A percentile compares a stretch with the other conserved stretches of the same genome.
phyloP scores from a whole-genome alignment of 768 basidiomycete genomes.

The Cubamyces sp. region DNA sequence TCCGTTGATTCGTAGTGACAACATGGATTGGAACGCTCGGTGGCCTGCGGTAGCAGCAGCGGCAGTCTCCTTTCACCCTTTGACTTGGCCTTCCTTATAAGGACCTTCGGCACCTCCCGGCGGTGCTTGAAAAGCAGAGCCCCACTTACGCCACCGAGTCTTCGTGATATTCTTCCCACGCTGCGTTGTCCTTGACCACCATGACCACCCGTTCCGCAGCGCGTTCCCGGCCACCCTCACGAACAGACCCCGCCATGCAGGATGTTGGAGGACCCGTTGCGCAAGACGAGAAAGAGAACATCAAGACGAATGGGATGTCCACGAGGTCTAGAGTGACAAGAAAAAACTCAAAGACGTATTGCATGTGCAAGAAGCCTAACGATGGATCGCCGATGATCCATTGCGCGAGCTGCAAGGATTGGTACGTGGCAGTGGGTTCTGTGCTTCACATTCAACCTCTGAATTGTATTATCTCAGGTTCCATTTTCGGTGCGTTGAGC shows the following conservation, averaged over 20 bases:
- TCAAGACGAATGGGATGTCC: conserved; percentile 19
- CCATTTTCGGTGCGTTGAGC: conserved; percentile 77
- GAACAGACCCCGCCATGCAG: background rate
- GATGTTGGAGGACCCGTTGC: background rate
- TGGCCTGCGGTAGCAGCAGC: no score
- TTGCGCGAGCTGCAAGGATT: conserved; percentile 72
- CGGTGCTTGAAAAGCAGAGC: background rate
- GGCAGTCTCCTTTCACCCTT: no score
- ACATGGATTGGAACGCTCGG: no score
- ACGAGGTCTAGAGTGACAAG: conserved; percentile 26
- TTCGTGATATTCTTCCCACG: conserved; percentile 7
- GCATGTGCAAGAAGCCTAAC: conserved; percentile 69
- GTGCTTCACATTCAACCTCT: background rate
- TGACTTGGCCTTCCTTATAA: background rate
- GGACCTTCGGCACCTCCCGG: background rate
- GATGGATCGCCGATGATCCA: conserved; percentile 83
- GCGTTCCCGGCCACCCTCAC: conserved; percentile 8
- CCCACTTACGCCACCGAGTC: conserved; percentile 7
- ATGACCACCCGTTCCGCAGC: conserved; percentile 23
- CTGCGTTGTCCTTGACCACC: conserved; percentile 12
- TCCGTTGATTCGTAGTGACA: no score
- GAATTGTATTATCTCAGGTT: conserved; percentile 53
- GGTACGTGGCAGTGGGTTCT: conserved; percentile 46
- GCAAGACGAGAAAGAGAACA: conserved; percentile 28
- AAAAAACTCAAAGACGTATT: conserved; percentile 44